phyloP scores from a whole-genome alignment of 2,329 filamentous ascomycete species.

The Penicillium sp. region DNA sequence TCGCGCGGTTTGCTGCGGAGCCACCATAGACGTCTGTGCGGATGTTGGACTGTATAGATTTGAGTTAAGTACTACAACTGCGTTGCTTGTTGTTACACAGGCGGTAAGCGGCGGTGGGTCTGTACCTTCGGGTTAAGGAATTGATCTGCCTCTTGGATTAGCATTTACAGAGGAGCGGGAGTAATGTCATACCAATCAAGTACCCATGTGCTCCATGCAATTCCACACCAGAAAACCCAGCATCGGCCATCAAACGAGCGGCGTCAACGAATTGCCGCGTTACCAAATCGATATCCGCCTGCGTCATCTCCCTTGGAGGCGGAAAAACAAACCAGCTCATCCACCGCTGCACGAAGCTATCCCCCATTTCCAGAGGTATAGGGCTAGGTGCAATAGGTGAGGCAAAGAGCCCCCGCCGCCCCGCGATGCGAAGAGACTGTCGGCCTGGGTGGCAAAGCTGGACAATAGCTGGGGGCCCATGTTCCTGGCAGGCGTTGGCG shows the following conservation, averaged over 20 bases:
- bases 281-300: constrained; percentile 59
- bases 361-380: constrained; percentile 46
- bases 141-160: constrained; percentile 33
- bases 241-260: constrained; percentile 55
- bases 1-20: constrained; percentile 50
- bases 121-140: constrained; percentile 44
- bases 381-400: constrained; percentile 44
- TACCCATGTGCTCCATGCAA: constrained; percentile 60
- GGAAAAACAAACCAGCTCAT: constrained; percentile 43
- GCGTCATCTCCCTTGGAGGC: constrained; percentile 62
- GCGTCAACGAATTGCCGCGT: constrained; percentile 58
- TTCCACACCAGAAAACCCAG: constrained; percentile 60
- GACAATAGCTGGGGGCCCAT: constrained; percentile 49
- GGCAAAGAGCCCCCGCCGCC: constrained; percentile 39
- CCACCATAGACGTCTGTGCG: constrained; percentile 57
- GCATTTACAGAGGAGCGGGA: not conserved
- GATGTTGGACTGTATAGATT: constrained; percentile 45
- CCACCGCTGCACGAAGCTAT: constrained; percentile 42
- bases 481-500: constrained; percentile 38
- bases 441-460: constrained; percentile 53
- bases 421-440: constrained; percentile 49
- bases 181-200: constrained; percentile 47
- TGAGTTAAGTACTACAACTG: not conserved
- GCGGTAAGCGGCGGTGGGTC: too few relatives aligned
- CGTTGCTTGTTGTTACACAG: not conserved